phyloP scores from a whole-genome alignment of 1,284 basidiomycete species.

The Boletus semigastroideus region DNA sequence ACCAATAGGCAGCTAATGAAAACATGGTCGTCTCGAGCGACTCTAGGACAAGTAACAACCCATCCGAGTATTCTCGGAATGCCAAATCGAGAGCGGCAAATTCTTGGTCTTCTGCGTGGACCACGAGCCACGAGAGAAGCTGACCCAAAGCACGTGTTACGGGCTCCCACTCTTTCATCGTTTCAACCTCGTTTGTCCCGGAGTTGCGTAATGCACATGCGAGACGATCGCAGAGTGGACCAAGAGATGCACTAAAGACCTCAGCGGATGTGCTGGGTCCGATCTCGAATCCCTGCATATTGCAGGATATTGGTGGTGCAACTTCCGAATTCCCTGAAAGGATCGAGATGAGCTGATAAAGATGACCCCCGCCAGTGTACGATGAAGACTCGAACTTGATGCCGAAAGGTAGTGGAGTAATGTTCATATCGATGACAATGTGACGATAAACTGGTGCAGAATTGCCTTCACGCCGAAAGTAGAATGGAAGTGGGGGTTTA shows the following conservation, averaged over 20 bases:
- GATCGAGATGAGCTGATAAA: slow-evolving; percentile 51
- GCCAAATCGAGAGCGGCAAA: slow-evolving; percentile 32
- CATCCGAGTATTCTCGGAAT: slow-evolving; percentile 39
- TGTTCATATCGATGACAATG: slow-evolving; percentile 48
- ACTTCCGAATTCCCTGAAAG: slow-evolving; percentile 29
- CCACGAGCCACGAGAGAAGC: slow-evolving; percentile 44
- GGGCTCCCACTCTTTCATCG: slow-evolving; percentile 39
- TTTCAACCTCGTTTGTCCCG: slow-evolving; percentile 14
- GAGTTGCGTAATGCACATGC: slow-evolving; percentile 37
- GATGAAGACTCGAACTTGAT: slow-evolving; percentile 48
- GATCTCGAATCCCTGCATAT: slow-evolving; percentile 41
- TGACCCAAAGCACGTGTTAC: slow-evolving; percentile 41
- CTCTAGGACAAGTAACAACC: slow-evolving; percentile 43
- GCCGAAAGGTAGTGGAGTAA: slow-evolving; percentile 49
- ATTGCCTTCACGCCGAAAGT: slow-evolving; percentile 14
- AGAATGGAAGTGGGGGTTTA: slow-evolving; percentile 11
- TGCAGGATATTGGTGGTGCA: slow-evolving; percentile 29
- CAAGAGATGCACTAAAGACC: slow-evolving; percentile 41
- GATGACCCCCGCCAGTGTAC: slow-evolving; percentile 56
- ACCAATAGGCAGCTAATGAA: slow-evolving; percentile 56
- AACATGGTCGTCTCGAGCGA: slow-evolving; percentile 35
- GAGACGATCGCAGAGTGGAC: slow-evolving; percentile 44
- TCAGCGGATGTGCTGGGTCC: slow-evolving; percentile 38
- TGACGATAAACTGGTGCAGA: slow-evolving; percentile 13
- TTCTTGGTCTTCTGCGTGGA: slow-evolving; percentile 36